phyloP scores from a whole-genome alignment of 257 asterid species.

The Ophiorrhiza pumila region DNA sequence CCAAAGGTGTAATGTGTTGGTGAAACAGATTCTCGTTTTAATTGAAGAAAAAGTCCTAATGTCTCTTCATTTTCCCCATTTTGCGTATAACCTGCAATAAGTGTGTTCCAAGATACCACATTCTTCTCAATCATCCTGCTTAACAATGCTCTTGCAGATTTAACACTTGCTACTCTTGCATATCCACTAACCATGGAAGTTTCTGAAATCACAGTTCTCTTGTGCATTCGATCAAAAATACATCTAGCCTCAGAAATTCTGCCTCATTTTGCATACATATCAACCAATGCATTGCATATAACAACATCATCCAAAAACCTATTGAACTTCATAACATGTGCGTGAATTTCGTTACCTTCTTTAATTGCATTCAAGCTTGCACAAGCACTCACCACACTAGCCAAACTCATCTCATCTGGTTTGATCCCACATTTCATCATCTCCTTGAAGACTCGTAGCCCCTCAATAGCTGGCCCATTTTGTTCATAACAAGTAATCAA shows the following conservation, averaged over 20 bases:
- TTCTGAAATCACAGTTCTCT: constrained; percentile 14
- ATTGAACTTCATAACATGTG: neutral
- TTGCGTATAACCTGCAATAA: constrained; percentile 20
- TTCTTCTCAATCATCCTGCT: constrained; percentile 16
- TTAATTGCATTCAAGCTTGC: constrained; percentile 11
- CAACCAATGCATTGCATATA: constrained; percentile 19
- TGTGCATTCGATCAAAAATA: constrained; percentile 12
- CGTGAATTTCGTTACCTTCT: constrained; percentile 18
- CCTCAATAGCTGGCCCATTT: constrained; percentile 16
- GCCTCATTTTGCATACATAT: constrained; percentile 23
- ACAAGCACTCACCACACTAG: constrained; percentile 13
- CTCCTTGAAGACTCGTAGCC: constrained; percentile 4
- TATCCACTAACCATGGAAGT: constrained; percentile 18
- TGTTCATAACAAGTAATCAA: constrained; percentile 21
- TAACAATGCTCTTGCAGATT: constrained; percentile 17
- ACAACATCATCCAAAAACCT: constrained; percentile 8
- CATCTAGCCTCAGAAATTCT: constrained; percentile 17
- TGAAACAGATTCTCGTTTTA: constrained; percentile 12
- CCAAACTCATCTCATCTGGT: constrained; percentile 17
- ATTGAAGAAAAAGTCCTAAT: constrained; percentile 13
- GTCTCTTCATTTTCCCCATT: constrained; percentile 22
- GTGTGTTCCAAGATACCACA: constrained; percentile 21
- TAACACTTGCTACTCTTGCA: constrained; percentile 17
- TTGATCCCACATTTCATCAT: constrained; percentile 17
- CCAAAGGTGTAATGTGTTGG: constrained; percentile 17